Conservation (phyloP, 768 basidiomycete genomes). For the Solioccasus polychromus region DNA sequence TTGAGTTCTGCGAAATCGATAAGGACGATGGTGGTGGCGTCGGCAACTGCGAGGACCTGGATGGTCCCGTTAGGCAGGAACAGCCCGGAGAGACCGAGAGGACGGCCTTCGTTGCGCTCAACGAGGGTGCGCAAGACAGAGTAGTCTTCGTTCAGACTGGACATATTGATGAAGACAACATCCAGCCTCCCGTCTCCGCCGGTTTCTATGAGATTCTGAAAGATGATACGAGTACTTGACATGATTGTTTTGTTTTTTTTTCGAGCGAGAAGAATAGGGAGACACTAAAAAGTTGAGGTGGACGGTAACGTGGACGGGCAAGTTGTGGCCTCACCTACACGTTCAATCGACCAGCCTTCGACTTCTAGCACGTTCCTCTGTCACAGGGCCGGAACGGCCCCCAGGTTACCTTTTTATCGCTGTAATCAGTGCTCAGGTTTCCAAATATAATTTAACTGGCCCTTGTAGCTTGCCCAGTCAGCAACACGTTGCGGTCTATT, state of each 20-base stretch:
- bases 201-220: slow-evolving; percentile 27
- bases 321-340: too few relatives aligned
- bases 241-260: too few relatives aligned
- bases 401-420: too few relatives aligned
- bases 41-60: slow-evolving; percentile 26
- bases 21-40: slow-evolving; percentile 25
- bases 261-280: too few relatives aligned
- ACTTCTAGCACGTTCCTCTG: too few relatives aligned
- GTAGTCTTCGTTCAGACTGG: slow-evolving; percentile 23
- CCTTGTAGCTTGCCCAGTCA: too few relatives aligned
- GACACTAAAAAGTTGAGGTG: too few relatives aligned
- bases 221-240: slow-evolving; percentile 15
- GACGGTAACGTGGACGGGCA: too few relatives aligned
- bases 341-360: too few relatives aligned
- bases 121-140: slow-evolving; percentile 20
- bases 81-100: slow-evolving; percentile 29
- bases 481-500: neutral
- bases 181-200: slow-evolving; percentile 24
- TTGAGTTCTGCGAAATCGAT: slow-evolving; percentile 27
- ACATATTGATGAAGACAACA: slow-evolving; percentile 13
- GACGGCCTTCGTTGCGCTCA: slow-evolving; percentile 32
- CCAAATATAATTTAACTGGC: too few relatives aligned
- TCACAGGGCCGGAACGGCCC: too few relatives aligned
- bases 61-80: slow-evolving; percentile 24
- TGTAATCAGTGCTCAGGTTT: too few relatives aligned